Evolutionary conservation across 148 eudicot species (phyloP).

Genomic region (Rhododendron ovatum): DNA sequence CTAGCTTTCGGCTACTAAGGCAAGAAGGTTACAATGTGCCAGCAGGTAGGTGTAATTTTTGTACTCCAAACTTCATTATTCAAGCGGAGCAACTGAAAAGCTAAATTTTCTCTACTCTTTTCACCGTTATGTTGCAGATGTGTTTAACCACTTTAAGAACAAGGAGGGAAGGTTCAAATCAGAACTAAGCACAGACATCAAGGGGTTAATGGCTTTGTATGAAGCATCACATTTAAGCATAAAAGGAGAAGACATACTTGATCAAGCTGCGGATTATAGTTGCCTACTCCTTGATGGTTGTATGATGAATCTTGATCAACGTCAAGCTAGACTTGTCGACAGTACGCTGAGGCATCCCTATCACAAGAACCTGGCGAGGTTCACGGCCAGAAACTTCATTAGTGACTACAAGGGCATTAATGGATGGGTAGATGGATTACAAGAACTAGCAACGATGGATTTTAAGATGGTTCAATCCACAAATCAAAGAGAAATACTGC

Average conservation of each 20-base stretch:
- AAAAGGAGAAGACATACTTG: conserved; percentile 53
- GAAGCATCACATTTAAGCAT: conserved; percentile 61
- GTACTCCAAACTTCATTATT: background rate
- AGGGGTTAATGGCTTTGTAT: conserved; percentile 49
- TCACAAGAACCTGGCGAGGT: conserved; percentile 40
- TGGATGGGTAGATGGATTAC: conserved; percentile 25
- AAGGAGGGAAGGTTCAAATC: conserved; percentile 33
- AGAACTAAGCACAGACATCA: conserved; percentile 28
- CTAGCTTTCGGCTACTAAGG: conserved; percentile 43
- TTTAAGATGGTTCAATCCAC: conserved; percentile 14
- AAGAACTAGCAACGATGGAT: conserved; percentile 34
- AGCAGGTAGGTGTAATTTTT: conserved; percentile 25
- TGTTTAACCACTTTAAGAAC: conserved; percentile 38
- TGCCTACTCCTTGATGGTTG: conserved; percentile 13
- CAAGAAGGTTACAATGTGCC: conserved; percentile 43
- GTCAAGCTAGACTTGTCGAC: conserved; percentile 13
- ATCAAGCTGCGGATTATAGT: conserved; percentile 42
- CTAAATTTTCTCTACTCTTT: background rate
- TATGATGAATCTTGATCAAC: conserved; percentile 11
- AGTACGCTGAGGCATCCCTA: conserved; percentile 34
- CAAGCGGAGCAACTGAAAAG: background rate
- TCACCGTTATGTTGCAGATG: conserved; percentile 21
- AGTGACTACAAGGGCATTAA: background rate
- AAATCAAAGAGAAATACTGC: conserved; percentile 35
- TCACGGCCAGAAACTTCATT: conserved; percentile 18